Conservation (phyloP, 768 basidiomycete genomes). For the Pleurotus platypus region DNA sequence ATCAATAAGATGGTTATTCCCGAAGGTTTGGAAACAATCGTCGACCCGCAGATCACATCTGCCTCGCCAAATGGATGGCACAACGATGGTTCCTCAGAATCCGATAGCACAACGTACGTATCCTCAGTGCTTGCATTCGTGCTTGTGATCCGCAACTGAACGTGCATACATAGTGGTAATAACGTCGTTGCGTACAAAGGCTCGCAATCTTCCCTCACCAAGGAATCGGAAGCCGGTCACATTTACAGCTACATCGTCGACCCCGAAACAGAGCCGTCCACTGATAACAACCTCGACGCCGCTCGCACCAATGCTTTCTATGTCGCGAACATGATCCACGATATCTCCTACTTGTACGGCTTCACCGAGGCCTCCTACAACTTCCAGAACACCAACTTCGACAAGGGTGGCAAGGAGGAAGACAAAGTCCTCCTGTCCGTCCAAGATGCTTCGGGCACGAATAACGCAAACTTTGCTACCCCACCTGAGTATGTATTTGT, state of each 20-base stretch:
- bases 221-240: constrained; percentile 26
- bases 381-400: constrained; percentile 57
- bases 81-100: constrained; percentile 16
- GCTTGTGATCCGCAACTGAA: no score
- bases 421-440: constrained; percentile 51
- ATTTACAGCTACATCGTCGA: constrained; percentile 31
- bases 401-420: constrained; percentile 43
- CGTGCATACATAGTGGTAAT: constrained; percentile 21
- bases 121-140: no score
- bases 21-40: constrained; percentile 47
- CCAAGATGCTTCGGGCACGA: constrained; percentile 39
- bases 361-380: constrained; percentile 60
- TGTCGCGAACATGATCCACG: constrained; percentile 58
- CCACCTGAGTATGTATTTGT: constrained; percentile 35
- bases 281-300: constrained; percentile 42
- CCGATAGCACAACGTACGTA: constrained; percentile 11
- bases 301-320: constrained; percentile 58
- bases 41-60: constrained; percentile 47
- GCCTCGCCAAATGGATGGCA: constrained; percentile 62
- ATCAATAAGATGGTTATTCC: constrained; percentile 44
- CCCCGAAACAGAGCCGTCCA: constrained; percentile 23
- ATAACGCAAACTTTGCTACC: constrained; percentile 43
- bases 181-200: constrained; percentile 33
- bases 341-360: constrained; percentile 43
- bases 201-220: constrained; percentile 21